Evolutionary conservation across 352 stramenopile species (phyloP), one percentile per base, ranked within the genome.

Genomic region (Phytophthora pistaciae): DNA sequence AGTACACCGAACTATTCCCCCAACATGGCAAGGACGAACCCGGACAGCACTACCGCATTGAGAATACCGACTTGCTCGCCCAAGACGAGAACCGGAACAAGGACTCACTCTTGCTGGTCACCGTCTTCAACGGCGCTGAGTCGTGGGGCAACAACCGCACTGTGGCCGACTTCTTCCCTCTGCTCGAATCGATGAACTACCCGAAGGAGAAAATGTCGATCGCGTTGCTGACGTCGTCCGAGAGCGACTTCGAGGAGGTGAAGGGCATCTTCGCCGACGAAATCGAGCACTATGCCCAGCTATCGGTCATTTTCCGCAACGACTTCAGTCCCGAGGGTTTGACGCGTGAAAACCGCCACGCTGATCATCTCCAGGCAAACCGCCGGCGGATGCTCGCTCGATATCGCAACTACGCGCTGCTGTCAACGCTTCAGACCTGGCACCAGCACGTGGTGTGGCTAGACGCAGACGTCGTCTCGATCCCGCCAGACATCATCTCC

Each of bases 401-500:
- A 13, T 82, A 85, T 44, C 72, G 78, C 56, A 83, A 85, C 60
- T 79, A 70, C 21, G 68, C 70, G 21, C 31, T 85, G 25, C 56
- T 75, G 0, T 71, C 68, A 36, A 74, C 71, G 14, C 46, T 85
- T 14, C 63, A 78, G 46, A 21, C 57, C 44, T 83, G 72, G 75
- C 75, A 83, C 46, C 55, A 77, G 40, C 70, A 81, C 23, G 69
- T 85, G 2, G 40, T 85, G 48, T 85, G 75, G 72, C 40, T 86
- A 4, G 79, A 83, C 55, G 63, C 65, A 13, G 74, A 83, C 42
- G 59, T 84, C 9, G n/a, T 74, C 56, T 57, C 64, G 20, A 57
- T 86, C 31, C 76, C 79, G 1, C 3, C 50, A 1, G 50, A 46
- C 0, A 46, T 86, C 0, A 14, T 81, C 6, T 46, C 60, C 13